Base-by-base conservation (phyloP, 805 yeast genomes). In the Wickerhamiella shivajii region DNA sequence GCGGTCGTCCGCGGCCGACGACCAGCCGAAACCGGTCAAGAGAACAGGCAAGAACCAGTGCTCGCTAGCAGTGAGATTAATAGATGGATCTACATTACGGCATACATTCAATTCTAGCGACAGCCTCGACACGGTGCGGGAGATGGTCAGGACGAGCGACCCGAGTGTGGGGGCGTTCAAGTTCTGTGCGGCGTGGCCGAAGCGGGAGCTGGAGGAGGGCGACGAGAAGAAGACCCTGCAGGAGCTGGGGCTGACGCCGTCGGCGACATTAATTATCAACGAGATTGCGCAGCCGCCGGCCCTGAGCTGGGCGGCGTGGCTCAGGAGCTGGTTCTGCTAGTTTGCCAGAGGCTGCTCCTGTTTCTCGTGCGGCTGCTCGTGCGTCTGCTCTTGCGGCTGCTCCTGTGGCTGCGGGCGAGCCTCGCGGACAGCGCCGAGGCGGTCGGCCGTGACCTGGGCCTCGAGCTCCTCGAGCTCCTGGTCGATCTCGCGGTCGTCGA, bases 211-310 rank as follows among this genome's bases (percentile, higher is more conserved):
- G 39, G 57, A 72, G 2, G 66, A 64, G 3, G 66, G 70, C 0
- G 77, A 76, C 31, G 87, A 83, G 44, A 62, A 63, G 36, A 55
- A 56, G 38, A 55, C 71, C 3, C 57, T 84, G 24, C 50, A 50
- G 17, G 65, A 60, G 3, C 57, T 84, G 35, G 72, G 70, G 15
- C 57, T 84, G 33, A 63, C 69, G 11, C 85, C 87, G 2, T 62
- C 92, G 37, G 74, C 92, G 8, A 80, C 77, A 0, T 53, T 84
- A 30, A 73, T 80, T 16, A 57, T 84, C 42, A 77, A 78, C 47
- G 85, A 90, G 0, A 58, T 63, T 19, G 47, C 48, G 14, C 7
- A 11, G 4, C 18, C 9, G 18, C 14, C 17, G 6, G 4, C n/a
- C n/a, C n/a, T n/a, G n/a, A n/a, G n/a, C n/a, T n/a, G n/a, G n/a